A percentile compares a stretch with the other conserved stretches of the same genome.
Evolutionary conservation across 345 rosid species (phyloP).

Genomic region (Lumnitzera racemosa): DNA sequence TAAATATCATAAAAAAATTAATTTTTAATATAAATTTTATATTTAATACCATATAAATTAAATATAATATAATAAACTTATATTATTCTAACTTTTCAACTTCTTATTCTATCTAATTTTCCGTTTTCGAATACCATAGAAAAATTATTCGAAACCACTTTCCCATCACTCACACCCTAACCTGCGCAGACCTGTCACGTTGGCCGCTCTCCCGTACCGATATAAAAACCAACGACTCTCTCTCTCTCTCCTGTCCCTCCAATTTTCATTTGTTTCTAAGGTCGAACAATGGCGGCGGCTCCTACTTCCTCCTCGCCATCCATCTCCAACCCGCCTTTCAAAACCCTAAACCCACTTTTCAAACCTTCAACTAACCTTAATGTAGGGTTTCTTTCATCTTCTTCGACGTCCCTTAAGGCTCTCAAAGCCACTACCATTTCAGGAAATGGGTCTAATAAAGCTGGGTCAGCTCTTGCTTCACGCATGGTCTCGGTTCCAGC

Average conservation of each 20-base stretch:
- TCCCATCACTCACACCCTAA: no score
- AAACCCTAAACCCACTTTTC: slow-evolving; percentile 17
- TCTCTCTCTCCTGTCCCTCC: neutral
- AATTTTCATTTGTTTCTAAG: neutral
- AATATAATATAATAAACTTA: no score
- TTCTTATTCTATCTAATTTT: no score
- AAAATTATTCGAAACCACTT: no score
- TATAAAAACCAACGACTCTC: neutral
- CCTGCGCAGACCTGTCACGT: no score
- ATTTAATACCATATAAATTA: no score
- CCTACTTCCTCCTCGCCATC: slow-evolving; percentile 38
- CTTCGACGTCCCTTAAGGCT: slow-evolving; percentile 27
- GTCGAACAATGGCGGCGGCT: slow-evolving; percentile 21
- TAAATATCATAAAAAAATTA: no score
- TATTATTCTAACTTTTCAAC: no score
- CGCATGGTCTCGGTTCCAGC: slow-evolving; percentile 39
- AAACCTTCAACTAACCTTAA: slow-evolving; percentile 10
- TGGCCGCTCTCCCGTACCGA: no score
- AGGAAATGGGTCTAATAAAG: slow-evolving; percentile 17
- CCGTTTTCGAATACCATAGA: no score
- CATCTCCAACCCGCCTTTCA: slow-evolving; percentile 21
- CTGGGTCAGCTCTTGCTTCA: slow-evolving; percentile 37
- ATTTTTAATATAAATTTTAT: no score
- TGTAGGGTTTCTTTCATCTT: slow-evolving; percentile 34
- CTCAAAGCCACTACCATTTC: slow-evolving; percentile 16